A percentile compares a stretch with the other conserved stretches of the same genome.
These are phyloP conservation scores for Incumbomyces lentus DNA, from an alignment of 2,329 filamentous ascomycete genomes.

Conservation along the genomic window DNA sequence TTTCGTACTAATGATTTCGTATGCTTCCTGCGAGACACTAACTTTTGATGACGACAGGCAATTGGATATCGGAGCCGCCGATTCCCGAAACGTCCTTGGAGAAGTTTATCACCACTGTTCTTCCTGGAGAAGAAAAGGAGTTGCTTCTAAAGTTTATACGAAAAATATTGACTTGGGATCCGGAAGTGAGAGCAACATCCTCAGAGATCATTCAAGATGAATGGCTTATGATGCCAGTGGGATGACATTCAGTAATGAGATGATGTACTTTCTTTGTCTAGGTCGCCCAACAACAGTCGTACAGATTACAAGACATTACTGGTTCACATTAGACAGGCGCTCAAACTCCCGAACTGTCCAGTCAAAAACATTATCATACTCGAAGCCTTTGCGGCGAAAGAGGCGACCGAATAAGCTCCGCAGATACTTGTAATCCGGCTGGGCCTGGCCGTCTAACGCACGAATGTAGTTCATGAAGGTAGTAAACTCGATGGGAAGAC, in stretches of 20 bases:
- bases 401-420: conserved; percentile 15
- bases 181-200: conserved; percentile 13
- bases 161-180: conserved; percentile 22
- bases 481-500: conserved; percentile 17
- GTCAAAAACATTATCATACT: conserved; percentile 21
- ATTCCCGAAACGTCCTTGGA: conserved; percentile 18
- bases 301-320: too few species aligned
- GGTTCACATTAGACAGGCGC: too few species aligned
- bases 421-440: conserved; percentile 19
- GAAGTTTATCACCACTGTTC: conserved; percentile 17
- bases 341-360: conserved; percentile 17
- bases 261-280: too few species aligned
- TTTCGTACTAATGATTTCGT: conserved; percentile 2
- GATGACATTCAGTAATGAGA: too few species aligned
- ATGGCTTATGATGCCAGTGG: conserved; percentile 16
- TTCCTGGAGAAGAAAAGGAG: conserved; percentile 20
- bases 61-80: conserved; percentile 17
- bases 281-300: too few species aligned
- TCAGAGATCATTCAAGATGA: conserved; percentile 17
- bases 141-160: conserved; percentile 22
- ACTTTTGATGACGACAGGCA: conserved; percentile 12
- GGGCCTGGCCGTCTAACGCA: conserved; percentile 9
- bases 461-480: conserved; percentile 18
- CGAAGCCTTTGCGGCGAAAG: conserved; percentile 14
- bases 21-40: not conserved